phyloP scores from a whole-genome alignment of 345 rosid genomes.

The Gossypium sturtianum region DNA sequence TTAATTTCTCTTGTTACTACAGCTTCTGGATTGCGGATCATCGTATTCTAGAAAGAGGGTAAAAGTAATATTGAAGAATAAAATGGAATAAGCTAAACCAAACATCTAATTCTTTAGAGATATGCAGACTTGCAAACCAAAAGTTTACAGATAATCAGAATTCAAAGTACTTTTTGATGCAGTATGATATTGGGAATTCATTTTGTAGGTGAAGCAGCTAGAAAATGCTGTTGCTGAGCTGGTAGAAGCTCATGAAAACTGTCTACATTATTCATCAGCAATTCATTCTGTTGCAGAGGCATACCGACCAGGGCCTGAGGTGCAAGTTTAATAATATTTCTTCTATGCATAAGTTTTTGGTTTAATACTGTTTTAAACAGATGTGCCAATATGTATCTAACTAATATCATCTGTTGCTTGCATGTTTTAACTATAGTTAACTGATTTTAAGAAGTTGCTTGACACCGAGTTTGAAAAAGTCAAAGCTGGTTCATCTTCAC shows the following conservation, averaged over 20 bases:
- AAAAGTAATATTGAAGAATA: neutral
- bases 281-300: conserved; percentile 53
- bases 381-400: neutral
- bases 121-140: neutral
- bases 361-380: neutral
- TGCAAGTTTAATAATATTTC: conserved; percentile 13
- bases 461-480: conserved; percentile 48
- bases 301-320: conserved; percentile 65
- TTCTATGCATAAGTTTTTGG: neutral
- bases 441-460: conserved; percentile 69
- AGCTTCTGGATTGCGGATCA: neutral
- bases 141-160: neutral
- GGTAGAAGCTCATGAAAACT: conserved; percentile 44
- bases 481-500: conserved; percentile 39
- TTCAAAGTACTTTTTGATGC: neutral
- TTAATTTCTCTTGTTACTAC: neutral
- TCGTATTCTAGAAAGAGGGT: neutral
- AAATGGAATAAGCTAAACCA: neutral
- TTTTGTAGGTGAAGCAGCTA: conserved; percentile 64
- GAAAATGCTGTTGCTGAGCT: conserved; percentile 61
- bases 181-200: neutral
- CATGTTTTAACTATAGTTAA: conserved; percentile 44
- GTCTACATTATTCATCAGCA: conserved; percentile 41
- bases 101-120: neutral
- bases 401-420: neutral